Conservation (phyloP, 73 alveolate genomes). For the Tetrahymena malaccensis region DNA sequence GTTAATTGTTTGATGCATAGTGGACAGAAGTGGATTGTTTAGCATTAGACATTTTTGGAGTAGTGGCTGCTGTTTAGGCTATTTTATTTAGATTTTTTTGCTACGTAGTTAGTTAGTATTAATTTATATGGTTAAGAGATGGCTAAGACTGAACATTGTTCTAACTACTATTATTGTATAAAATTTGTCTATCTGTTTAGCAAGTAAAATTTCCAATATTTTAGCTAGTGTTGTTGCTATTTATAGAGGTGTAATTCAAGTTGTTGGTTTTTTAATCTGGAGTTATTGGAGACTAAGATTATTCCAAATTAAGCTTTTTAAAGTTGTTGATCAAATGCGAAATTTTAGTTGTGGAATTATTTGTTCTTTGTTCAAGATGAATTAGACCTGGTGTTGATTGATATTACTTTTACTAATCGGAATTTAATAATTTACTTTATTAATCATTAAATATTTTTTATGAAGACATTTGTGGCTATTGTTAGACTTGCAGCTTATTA, state of each 20-base stretch:
- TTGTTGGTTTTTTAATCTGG: neutral
- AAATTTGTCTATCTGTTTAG: neutral
- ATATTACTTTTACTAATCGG: neutral
- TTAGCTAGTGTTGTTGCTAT: neutral
- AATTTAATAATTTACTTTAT: neutral
- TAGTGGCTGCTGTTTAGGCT: neutral
- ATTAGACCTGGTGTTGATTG: neutral
- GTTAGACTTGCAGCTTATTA: neutral
- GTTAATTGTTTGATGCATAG: neutral
- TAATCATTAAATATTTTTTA: neutral
- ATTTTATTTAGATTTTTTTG: neutral
- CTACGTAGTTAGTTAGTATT: neutral
- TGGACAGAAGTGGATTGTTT: neutral
- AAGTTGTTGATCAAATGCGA: neutral
- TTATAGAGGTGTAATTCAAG: neutral
- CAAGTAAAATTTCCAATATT: neutral
- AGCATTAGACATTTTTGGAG: neutral
- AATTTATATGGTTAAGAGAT: neutral
- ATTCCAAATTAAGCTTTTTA: neutral
- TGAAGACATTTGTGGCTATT: neutral
- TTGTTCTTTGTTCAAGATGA: neutral
- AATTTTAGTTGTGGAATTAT: neutral
- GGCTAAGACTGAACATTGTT: neutral
- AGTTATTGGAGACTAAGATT: neutral
- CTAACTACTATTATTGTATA: neutral